Evolutionary conservation across 1,284 basidiomycete species (phyloP), one percentile per base, ranked within the genome.

Genomic region (Irpex lacteus): DNA sequence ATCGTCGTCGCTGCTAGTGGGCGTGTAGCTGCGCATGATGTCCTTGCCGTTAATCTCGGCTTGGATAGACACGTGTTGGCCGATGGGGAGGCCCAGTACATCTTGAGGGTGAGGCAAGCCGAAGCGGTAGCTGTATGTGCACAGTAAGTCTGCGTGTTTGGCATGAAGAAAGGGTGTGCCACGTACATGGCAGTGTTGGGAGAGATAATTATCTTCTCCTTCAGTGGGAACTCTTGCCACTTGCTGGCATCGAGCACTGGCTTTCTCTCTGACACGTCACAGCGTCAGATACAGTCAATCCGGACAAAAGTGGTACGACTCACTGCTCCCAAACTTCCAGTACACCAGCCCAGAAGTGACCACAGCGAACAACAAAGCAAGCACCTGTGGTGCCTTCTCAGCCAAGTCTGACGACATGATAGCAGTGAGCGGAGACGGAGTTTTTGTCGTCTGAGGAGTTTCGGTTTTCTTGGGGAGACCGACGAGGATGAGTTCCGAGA

Each of bases 51-150:
- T 85, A 70, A 99, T 94, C 67, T 94, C 89, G 49, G 97, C 96
- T 60, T 89, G 87, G 57, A 99, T 84, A 60, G 93, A 92, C 72
- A 99, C 94, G 82, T 99, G 97, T 80, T 98, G 96, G 64, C 97
- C 98, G 72, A 96, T 91, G 60, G 98, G 97, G 5, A 99, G 88
- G 64, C 96, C 96, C 13, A 99, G 89, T 61, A 91, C 82, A 77
- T 92, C 90, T 56, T 88, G 84, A 1, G 82, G 71, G 66, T 83
- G 81, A 32, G 94, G 92, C 13, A 99, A 85, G 53, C 82, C 87
- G 76, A 98, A 98, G 67, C 95, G 95, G 82, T 98, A 98, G 70
- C 94, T 96, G 73, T 59, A n/a, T 8, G 21, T 26, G 21, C 55
- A 21, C 6, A 5, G 18, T 52, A 8, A 52, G 52, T 19, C 60